phyloP scores from a whole-genome alignment of 306 rosid genomes.

The Quercus alba region DNA sequence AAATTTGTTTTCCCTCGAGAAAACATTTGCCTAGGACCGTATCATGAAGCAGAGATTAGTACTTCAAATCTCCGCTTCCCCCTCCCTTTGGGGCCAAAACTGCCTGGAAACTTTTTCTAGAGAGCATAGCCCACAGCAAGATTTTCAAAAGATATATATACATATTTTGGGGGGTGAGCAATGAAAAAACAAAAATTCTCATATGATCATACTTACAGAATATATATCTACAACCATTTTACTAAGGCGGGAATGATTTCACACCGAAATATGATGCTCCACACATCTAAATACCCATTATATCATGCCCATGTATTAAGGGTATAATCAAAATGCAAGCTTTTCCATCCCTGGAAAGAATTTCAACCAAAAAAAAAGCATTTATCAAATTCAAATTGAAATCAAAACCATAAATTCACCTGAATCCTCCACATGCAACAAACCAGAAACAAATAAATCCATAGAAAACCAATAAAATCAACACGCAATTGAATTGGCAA shows the following conservation, averaged over 20 bases:
- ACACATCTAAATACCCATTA: neutral
- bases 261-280: too few species aligned
- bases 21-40: neutral
- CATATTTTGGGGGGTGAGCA: too few species aligned
- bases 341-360: too few species aligned
- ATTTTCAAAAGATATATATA: too few species aligned
- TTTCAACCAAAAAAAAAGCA: too few species aligned
- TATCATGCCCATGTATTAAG: neutral
- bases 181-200: neutral
- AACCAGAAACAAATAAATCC: neutral
- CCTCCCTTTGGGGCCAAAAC: too few species aligned
- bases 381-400: neutral
- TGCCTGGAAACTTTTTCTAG: too few species aligned
- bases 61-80: too few species aligned
- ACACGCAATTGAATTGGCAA: neutral
- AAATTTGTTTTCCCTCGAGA: neutral
- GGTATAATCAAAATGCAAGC: neutral
- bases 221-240: neutral
- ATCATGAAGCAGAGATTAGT: neutral
- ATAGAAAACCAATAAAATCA: neutral
- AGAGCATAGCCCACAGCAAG: neutral
- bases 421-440: too few species aligned
- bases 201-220: neutral
- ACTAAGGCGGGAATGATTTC: neutral
- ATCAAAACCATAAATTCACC: neutral